A percentile compares a stretch with the other conserved stretches of the same genome.
Conservation (phyloP, 1,284 basidiomycete genomes). For the Boletellus deceptivus region DNA sequence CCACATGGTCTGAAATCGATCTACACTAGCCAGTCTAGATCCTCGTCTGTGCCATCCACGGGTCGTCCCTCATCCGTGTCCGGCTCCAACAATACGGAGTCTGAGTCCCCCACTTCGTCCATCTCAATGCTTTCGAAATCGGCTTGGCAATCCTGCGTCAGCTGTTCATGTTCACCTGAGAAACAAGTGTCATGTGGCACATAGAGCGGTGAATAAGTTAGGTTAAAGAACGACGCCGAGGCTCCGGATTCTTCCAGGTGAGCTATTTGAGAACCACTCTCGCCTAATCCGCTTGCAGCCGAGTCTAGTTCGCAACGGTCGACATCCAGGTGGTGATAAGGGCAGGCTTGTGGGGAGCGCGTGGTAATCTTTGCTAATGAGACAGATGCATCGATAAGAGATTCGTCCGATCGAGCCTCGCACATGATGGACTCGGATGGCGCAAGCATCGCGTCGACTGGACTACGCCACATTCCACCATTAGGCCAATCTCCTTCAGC, state of each 20-base stretch:
- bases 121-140: slow-evolving; percentile 14
- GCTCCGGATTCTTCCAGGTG: slow-evolving; percentile 22
- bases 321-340: slow-evolving; percentile 16
- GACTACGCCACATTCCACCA: slow-evolving; percentile 14
- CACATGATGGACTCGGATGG: slow-evolving; percentile 1
- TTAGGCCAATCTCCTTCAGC: slow-evolving; percentile 15
- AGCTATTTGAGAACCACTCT: slow-evolving; percentile 11
- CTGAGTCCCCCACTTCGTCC: slow-evolving; percentile 13
- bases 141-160: slow-evolving; percentile 14
- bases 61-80: background rate
- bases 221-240: slow-evolving; percentile 2
- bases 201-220: slow-evolving; percentile 7
- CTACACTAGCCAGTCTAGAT: slow-evolving; percentile 9
- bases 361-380: slow-evolving; percentile 19
- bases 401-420: slow-evolving; percentile 17
- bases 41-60: slow-evolving; percentile 8
- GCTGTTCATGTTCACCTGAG: slow-evolving; percentile 12
- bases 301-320: slow-evolving; percentile 8
- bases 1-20: slow-evolving; percentile 24
- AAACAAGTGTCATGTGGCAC: slow-evolving; percentile 12
- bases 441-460: background rate
- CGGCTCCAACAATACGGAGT: slow-evolving; percentile 19
- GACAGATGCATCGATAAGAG: slow-evolving; percentile 27
- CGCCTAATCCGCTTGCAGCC: slow-evolving; percentile 10
- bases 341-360: slow-evolving; percentile 8